A percentile compares a stretch with the other conserved stretches of the same genome.
Conservation (phyloP, 805 yeast genomes). For the Lachancea thermotolerans region DNA sequence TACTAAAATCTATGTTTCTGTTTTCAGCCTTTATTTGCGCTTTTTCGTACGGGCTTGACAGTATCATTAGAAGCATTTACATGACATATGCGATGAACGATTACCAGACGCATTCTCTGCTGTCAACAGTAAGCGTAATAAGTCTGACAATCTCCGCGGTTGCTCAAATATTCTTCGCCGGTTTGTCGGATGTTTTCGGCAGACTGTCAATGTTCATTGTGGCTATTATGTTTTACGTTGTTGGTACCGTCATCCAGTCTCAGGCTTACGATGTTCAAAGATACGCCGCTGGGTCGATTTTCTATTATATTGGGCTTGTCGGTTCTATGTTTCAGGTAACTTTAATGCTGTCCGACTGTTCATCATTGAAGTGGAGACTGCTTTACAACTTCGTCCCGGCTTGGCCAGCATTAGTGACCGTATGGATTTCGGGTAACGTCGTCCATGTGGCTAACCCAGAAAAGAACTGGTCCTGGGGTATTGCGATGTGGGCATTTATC, state of each 20-base stretch:
- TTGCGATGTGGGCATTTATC: conserved; percentile 75
- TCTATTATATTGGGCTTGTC: conserved; percentile 47
- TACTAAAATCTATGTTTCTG: conserved; percentile 34
- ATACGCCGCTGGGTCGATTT: conserved; percentile 51
- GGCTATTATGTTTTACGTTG: conserved; percentile 43
- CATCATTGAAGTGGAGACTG: conserved; percentile 65
- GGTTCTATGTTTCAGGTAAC: conserved; percentile 54
- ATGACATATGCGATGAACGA: conserved; percentile 49
- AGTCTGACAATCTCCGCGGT: conserved; percentile 51
- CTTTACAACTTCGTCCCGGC: conserved; percentile 59
- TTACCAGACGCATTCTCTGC: conserved; percentile 42
- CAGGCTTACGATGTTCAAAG: conserved; percentile 47
- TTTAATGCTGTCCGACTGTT: conserved; percentile 57
- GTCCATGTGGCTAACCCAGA: conserved; percentile 32
- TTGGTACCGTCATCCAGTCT: conserved; percentile 51
- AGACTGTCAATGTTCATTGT: conserved; percentile 40
- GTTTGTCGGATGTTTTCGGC: conserved; percentile 51
- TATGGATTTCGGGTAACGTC: conserved; percentile 68
- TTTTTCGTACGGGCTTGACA: conserved; percentile 50
- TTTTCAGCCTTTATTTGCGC: conserved; percentile 43
- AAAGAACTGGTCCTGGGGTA: conserved; percentile 59
- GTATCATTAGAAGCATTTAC: conserved; percentile 42
- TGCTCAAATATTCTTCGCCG: conserved; percentile 49
- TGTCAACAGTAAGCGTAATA: conserved; percentile 47
- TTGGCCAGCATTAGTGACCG: conserved; percentile 65